Percentiles rank a stretch among this genome's conserved stretches.
Conservation (phyloP, 768 basidiomycete genomes). For the Cytidiella melzeri region DNA sequence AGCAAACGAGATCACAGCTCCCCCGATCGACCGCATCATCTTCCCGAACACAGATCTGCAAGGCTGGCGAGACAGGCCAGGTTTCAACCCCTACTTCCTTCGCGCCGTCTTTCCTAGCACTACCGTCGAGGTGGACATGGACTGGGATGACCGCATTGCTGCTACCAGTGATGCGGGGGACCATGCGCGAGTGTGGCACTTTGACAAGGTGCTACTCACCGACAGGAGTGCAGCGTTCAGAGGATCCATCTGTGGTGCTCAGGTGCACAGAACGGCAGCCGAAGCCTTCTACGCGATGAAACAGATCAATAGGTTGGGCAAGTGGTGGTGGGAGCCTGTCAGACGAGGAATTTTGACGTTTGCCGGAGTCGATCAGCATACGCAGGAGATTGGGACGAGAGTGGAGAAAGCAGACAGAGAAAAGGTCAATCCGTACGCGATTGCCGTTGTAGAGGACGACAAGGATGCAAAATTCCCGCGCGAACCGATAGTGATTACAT, state of each 20-base stretch:
- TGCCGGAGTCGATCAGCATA: conserved; percentile 41
- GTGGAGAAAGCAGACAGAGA: conserved; percentile 10
- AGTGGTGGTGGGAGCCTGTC: conserved; percentile 79
- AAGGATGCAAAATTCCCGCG: conserved; percentile 12
- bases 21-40: conserved; percentile 61
- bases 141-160: conserved; percentile 62
- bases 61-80: conserved; percentile 72
- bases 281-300: conserved; percentile 56
- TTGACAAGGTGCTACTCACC: conserved; percentile 61
- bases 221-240: conserved; percentile 77
- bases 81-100: conserved; percentile 74
- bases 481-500: conserved; percentile 57
- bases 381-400: conserved; percentile 24
- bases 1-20: conserved; percentile 31
- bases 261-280: conserved; percentile 67
- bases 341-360: conserved; percentile 61
- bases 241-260: conserved; percentile 53
- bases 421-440: conserved; percentile 1
- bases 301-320: conserved; percentile 25
- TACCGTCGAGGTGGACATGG: conserved; percentile 58
- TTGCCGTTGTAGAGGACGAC: conserved; percentile 11
- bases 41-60: conserved; percentile 55
- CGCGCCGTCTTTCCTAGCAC: conserved; percentile 68
- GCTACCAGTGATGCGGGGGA: conserved; percentile 17
- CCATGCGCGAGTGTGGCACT: conserved; percentile 50